These are phyloP conservation scores for Diospyros kaki DNA, from an alignment of 148 eudicot genomes.

Conservation along the genomic window DNA sequence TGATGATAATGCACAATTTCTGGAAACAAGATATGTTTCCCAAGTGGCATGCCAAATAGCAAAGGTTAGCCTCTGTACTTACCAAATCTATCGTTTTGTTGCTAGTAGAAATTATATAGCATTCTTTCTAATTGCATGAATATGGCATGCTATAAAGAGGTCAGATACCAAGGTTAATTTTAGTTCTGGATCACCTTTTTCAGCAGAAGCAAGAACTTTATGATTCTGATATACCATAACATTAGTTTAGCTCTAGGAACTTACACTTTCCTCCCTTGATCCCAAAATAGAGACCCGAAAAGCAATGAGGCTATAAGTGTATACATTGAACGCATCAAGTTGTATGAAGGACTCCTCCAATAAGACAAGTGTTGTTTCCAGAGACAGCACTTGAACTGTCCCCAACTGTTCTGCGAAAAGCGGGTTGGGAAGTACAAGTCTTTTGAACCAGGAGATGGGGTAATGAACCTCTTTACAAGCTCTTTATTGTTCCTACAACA, in stretches of 20 bases:
- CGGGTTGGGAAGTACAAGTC: constrained; percentile 52
- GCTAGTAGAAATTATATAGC: too few relatives aligned
- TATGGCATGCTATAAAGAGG: too few relatives aligned
- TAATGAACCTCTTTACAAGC: constrained; percentile 39
- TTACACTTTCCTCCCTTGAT: constrained; percentile 59
- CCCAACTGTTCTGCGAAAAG: constrained; percentile 66
- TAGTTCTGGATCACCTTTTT: neutral
- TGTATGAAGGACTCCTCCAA: constrained; percentile 88
- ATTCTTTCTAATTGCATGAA: too few relatives aligned
- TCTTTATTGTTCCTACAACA: constrained; percentile 52
- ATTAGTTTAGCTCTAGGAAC: constrained; percentile 12
- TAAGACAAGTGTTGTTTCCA: constrained; percentile 81
- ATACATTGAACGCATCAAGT: constrained; percentile 43
- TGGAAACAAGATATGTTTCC: too few relatives aligned
- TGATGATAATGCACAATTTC: too few relatives aligned
- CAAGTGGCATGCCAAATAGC: too few relatives aligned
- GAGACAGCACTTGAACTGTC: constrained; percentile 62
- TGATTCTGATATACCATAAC: neutral
- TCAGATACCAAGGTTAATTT: neutral
- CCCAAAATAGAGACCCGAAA: constrained; percentile 63
- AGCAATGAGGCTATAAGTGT: constrained; percentile 40
- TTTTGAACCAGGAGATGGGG: constrained; percentile 52
- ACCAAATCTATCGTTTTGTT: neutral
- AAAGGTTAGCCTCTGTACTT: neutral
- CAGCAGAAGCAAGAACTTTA: neutral